Base-by-base conservation (phyloP, 2,329 filamentous ascomycete genomes). In the Stachybotrys elegans region DNA sequence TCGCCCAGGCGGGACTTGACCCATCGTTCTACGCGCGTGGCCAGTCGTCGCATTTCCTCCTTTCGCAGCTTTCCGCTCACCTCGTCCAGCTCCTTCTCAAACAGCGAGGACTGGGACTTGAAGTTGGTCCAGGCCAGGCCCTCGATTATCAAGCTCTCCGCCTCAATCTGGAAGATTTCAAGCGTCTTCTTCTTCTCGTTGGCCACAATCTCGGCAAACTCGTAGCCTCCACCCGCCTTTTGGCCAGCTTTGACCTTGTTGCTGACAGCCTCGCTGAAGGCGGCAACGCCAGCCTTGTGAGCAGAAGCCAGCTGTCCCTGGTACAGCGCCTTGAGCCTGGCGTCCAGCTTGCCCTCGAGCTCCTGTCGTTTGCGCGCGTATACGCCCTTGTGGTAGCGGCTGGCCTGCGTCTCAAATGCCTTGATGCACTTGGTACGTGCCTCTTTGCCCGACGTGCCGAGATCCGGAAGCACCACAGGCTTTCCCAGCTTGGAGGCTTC, bases 351-450 rank as follows among this genome's bases (percentile, higher is more conserved):
- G 56, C 72, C 73, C 61, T 93, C 88, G 7, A 98, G 76, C 60
- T 98, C 93, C 2, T 80, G 75, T 50, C 82, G 81, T 70, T 98
- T 98, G 46, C 88, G 80, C 52, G 81, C 76, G 65, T 93, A 98
- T 14, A 98, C 93, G 16, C 86, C 90, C 70, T 97, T 97, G 73
- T 97, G 93, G 62, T 98, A 98, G 50, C 93, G 79, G 61, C 91
- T 91, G 2, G 93, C 93, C 61, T 95, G 89, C 1, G 78, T 79
- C 61, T 95, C 89, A 57, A 98, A 98, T n/a, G 81, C 81, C 56
- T 84, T 85, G 48, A 96, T 71, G 23, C 86, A 83, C 55, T 84
- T 84, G 36, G 75, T 69, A 32, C 94, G 81, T 6, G 91, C 83
- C 23, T 71, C 68, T 43, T 81, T 83, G 70, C 95, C 92, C 1